Conservation (phyloP, 768 basidiomycete species). For the Leccinum barrowsii region DNA sequence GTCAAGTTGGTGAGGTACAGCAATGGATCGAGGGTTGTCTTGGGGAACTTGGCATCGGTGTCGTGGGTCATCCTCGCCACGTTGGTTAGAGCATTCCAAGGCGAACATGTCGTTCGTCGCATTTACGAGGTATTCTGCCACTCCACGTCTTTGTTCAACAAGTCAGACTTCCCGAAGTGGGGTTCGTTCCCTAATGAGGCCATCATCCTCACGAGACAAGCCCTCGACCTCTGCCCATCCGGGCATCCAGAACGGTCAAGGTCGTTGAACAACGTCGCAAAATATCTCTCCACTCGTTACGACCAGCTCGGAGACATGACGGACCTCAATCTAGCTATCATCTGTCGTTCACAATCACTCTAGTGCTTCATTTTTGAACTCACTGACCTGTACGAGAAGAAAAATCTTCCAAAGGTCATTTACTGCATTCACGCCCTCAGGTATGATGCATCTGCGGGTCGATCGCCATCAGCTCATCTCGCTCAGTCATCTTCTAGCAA, state of each 20-base stretch:
- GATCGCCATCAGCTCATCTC: conserved; percentile 9
- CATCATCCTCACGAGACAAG: too few species aligned
- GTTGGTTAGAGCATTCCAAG: conserved; percentile 80
- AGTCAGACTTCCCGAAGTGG: conserved; percentile 87
- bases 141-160: conserved; percentile 63
- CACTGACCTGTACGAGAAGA: conserved; percentile 97
- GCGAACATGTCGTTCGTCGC: conserved; percentile 69
- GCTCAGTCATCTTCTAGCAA: conserved; percentile 87
- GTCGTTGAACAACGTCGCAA: too few species aligned
- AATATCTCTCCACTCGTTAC: too few species aligned
- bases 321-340: neutral
- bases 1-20: conserved; percentile 97
- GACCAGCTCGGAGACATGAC: too few species aligned
- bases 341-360: neutral
- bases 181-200: conserved; percentile 6
- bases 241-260: too few species aligned
- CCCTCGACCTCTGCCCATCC: too few species aligned
- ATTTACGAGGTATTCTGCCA: conserved; percentile 77
- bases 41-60: conserved; percentile 85
- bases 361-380: conserved; percentile 97
- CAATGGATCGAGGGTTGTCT: conserved; percentile 97
- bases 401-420: conserved; percentile 97
- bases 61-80: conserved; percentile 94
- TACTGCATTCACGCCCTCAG: conserved; percentile 98
- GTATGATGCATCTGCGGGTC: conserved; percentile 32